A percentile compares a stretch with the other conserved stretches of the same genome.
Evolutionary conservation across 129 eudicot genomes (phyloP).

Genomic region (Arctium minus): DNA sequence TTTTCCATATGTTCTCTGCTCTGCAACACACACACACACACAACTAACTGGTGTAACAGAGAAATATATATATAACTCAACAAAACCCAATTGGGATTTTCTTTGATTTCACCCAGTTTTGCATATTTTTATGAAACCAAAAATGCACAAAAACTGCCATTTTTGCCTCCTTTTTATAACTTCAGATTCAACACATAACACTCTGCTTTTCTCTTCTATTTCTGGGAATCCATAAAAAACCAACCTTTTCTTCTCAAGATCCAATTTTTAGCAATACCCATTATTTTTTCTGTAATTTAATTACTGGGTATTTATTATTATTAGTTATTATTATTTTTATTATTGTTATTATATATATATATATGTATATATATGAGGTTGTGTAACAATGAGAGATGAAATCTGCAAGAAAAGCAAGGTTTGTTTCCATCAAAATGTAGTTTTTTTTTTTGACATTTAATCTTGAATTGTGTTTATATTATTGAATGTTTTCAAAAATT

Average conservation of each 20-base stretch:
- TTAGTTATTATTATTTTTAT: neutral
- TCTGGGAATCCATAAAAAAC: slow-evolving; percentile 13
- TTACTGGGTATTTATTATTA: slow-evolving; percentile 3
- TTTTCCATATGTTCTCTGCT: slow-evolving; percentile 31
- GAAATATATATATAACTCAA: slow-evolving; percentile 24
- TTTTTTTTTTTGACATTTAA: neutral
- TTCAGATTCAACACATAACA: slow-evolving; percentile 23
- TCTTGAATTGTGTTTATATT: neutral
- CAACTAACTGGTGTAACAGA: slow-evolving; percentile 12
- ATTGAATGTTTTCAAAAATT: slow-evolving; percentile 4
- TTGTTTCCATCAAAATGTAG: slow-evolving; percentile 28
- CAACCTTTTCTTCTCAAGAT: slow-evolving; percentile 25
- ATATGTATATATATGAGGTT: slow-evolving; percentile 35
- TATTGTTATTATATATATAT: no score
- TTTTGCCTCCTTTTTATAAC: slow-evolving; percentile 37
- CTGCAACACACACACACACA: slow-evolving; percentile 11
- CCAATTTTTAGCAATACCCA: slow-evolving; percentile 21
- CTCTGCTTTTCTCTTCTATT: neutral
- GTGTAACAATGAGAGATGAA: slow-evolving; percentile 72
- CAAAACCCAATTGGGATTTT: slow-evolving; percentile 30
- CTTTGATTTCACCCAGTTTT: slow-evolving; percentile 33
- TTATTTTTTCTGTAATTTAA: slow-evolving; percentile 13
- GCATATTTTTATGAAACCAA: slow-evolving; percentile 27
- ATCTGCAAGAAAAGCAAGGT: slow-evolving; percentile 88
- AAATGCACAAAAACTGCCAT: slow-evolving; percentile 40